Evolutionary conservation across 106 monocot genomes (phyloP).

Genomic region (Dactylorhiza incarnata): DNA sequence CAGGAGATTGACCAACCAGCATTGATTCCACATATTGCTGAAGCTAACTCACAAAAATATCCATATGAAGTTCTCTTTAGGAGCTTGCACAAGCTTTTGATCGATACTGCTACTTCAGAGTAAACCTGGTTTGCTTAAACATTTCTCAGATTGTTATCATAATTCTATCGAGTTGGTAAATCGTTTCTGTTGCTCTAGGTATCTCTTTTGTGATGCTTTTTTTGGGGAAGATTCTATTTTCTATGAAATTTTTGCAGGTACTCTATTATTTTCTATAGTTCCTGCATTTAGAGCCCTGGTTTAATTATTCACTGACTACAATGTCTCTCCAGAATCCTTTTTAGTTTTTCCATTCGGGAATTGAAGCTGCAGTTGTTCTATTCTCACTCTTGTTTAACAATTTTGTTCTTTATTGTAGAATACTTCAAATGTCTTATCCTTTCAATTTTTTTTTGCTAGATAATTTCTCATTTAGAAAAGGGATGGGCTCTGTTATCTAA

Average conservation of each 20-base stretch:
- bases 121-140: constrained; percentile 17
- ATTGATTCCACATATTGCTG: constrained; percentile 98
- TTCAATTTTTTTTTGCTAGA: neutral
- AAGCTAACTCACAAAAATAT: constrained; percentile 92
- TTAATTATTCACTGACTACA: neutral
- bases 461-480: neutral
- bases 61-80: constrained; percentile 98
- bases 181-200: constrained; percentile 34
- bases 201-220: constrained; percentile 93
- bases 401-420: neutral
- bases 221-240: constrained; percentile 93
- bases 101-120: constrained; percentile 99
- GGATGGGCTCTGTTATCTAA: neutral
- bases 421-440: neutral
- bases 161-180: constrained; percentile 7
- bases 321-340: neutral
- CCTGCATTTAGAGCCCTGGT: neutral
- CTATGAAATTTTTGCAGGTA: constrained; percentile 97
- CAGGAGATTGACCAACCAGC: constrained; percentile 99
- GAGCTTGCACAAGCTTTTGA: constrained; percentile 96
- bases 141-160: neutral
- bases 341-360: neutral
- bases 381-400: neutral
- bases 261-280: neutral
- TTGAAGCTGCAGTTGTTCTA: neutral